Evolutionary conservation across 139 green algal genomes (phyloP).

Genomic region (Coccomyxa sp.): DNA sequence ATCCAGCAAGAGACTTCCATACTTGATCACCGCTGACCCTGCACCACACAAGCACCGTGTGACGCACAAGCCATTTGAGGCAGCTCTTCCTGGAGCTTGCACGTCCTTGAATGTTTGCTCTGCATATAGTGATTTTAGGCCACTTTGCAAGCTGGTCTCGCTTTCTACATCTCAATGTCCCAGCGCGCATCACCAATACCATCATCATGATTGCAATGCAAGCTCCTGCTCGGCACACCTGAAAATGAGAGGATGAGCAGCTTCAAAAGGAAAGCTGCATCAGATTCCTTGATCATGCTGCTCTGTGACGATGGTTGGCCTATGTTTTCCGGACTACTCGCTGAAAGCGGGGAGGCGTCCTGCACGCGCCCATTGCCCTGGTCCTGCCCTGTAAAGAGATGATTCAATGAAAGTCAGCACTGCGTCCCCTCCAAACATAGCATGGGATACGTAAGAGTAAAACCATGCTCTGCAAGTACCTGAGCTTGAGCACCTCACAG

Average conservation of each 20-base stretch:
- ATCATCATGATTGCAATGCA: neutral
- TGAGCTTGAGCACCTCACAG: too few relatives aligned
- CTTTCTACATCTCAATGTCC: neutral
- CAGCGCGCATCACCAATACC: neutral
- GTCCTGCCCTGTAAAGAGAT: too few relatives aligned
- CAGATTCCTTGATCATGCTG: neutral
- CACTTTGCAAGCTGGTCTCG: neutral
- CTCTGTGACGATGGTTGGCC: too few relatives aligned
- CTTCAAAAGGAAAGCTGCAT: neutral
- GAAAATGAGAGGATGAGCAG: neutral
- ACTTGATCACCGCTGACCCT: constrained; percentile 46
- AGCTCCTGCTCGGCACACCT: neutral
- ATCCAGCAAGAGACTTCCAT: constrained; percentile 45
- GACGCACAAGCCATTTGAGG: neutral
- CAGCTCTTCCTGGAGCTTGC: neutral
- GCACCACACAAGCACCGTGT: neutral
- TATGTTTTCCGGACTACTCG: too few relatives aligned
- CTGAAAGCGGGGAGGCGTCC: too few relatives aligned
- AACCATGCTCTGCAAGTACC: too few relatives aligned
- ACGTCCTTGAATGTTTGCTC: too few relatives aligned
- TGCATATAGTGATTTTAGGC: too few relatives aligned
- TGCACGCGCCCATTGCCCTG: too few relatives aligned
- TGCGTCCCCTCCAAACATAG: too few relatives aligned
- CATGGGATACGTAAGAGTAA: too few relatives aligned
- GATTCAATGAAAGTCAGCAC: too few relatives aligned